phyloP scores from a whole-genome alignment of 169 alveolate genomes.

The Eimeria sp. region DNA sequence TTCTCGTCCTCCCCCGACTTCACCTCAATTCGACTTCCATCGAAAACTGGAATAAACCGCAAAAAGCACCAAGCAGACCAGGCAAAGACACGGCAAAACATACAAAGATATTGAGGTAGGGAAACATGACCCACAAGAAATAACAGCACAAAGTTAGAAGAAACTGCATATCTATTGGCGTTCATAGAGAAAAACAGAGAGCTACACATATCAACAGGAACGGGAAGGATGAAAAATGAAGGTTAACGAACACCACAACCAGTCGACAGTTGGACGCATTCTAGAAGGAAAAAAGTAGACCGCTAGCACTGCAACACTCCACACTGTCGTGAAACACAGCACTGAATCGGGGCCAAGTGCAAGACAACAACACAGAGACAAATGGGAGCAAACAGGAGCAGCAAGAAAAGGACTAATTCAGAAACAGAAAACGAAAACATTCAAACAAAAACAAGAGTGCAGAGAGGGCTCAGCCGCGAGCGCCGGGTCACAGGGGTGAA shows the following conservation, averaged over 20 bases:
- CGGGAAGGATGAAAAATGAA: not conserved
- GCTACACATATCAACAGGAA: not conserved
- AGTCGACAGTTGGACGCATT: no score
- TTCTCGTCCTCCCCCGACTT: conserved; percentile 81
- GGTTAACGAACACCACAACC: not conserved
- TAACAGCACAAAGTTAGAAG: not conserved
- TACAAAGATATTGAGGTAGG: not conserved
- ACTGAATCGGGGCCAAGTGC: no score
- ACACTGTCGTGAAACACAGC: no score
- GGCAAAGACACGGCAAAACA: not conserved
- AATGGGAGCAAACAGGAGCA: not conserved
- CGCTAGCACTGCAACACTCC: no score
- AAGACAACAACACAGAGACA: not conserved
- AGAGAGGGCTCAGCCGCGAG: not conserved
- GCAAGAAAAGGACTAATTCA: no score
- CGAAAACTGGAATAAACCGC: conserved; percentile 71
- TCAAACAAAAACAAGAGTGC: not conserved
- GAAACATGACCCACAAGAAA: not conserved
- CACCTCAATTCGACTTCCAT: conserved; percentile 79
- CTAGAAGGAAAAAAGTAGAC: no score
- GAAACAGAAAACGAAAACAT: no score
- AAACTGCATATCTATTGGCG: not conserved
- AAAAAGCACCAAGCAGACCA: not conserved
- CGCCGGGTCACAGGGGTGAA: not conserved
- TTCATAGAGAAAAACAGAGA: not conserved